phyloP scores from a whole-genome alignment of 306 rosid genomes.

The Cyamopsis tetragonoloba region DNA sequence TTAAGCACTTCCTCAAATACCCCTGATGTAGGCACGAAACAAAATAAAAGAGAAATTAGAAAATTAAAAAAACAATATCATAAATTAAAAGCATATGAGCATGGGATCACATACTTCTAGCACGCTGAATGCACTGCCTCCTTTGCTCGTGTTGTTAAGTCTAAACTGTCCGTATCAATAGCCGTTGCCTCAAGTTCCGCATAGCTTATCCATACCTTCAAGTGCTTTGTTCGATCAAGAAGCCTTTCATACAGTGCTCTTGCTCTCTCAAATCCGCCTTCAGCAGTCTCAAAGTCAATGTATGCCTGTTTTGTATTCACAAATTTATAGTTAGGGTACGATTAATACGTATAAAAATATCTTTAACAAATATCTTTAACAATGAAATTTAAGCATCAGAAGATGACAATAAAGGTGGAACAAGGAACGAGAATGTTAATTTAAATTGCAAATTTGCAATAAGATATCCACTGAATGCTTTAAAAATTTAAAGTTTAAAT shows the following conservation, averaged over 20 bases:
- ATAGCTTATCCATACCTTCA: conserved; percentile 88
- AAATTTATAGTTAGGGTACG: conserved; percentile 16
- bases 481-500: no score
- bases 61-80: no score
- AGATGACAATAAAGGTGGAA: no score
- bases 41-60: conserved; percentile 10
- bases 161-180: conserved; percentile 30
- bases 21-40: conserved; percentile 42
- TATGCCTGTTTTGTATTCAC: conserved; percentile 57
- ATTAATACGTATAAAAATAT: no score
- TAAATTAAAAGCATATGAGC: conserved; percentile 10
- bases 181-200: conserved; percentile 86
- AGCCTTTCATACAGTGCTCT: conserved; percentile 80
- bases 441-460: no score
- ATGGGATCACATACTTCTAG: conserved; percentile 62
- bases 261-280: conserved; percentile 77
- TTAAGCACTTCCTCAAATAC: conserved; percentile 77
- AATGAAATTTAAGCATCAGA: no score
- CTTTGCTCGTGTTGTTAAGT: conserved; percentile 39
- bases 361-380: no score
- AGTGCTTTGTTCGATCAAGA: conserved; percentile 86
- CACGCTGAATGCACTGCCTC: conserved; percentile 55
- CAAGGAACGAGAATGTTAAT: no score
- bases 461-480: no score
- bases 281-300: conserved; percentile 82